Evolutionary conservation across 1,139 yeast genomes (phyloP).

Genomic region (Magnusiomyces tetraspermus): DNA sequence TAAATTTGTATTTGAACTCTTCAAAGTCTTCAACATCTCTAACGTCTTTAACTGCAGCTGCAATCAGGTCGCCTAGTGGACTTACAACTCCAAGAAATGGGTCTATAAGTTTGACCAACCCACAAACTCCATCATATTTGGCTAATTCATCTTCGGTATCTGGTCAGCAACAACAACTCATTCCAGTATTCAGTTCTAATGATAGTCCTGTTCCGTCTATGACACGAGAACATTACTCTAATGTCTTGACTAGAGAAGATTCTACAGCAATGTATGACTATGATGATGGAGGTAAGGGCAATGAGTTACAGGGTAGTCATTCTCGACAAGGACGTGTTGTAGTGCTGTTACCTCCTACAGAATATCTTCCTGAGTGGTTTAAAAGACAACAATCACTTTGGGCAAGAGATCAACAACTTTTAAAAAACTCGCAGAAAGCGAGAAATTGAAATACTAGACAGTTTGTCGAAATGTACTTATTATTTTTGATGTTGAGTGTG

Average conservation of each 20-base stretch:
- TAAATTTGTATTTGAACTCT: background rate
- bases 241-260: conserved; percentile 1
- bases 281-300: background rate
- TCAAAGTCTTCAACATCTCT: conserved; percentile 7
- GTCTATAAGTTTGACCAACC: conserved; percentile 25
- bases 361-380: conserved; percentile 61
- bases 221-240: conserved; percentile 3
- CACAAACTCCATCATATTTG: background rate
- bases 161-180: conserved; percentile 17
- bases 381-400: conserved; percentile 49
- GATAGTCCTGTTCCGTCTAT: conserved; percentile 1
- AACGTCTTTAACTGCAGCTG: conserved; percentile 7
- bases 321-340: conserved; percentile 9
- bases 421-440: too few relatives aligned
- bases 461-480: too few relatives aligned
- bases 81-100: background rate
- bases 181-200: background rate
- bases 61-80: conserved; percentile 4
- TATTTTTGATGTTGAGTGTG: too few relatives aligned
- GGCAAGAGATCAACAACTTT: conserved; percentile 41
- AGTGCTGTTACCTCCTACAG: conserved; percentile 49
- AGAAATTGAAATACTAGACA: too few relatives aligned
- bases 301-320: background rate
- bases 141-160: background rate
- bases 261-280: conserved; percentile 1